Base-by-base conservation (phyloP, 768 basidiomycete species). In the Boletus rubroflammeus region DNA sequence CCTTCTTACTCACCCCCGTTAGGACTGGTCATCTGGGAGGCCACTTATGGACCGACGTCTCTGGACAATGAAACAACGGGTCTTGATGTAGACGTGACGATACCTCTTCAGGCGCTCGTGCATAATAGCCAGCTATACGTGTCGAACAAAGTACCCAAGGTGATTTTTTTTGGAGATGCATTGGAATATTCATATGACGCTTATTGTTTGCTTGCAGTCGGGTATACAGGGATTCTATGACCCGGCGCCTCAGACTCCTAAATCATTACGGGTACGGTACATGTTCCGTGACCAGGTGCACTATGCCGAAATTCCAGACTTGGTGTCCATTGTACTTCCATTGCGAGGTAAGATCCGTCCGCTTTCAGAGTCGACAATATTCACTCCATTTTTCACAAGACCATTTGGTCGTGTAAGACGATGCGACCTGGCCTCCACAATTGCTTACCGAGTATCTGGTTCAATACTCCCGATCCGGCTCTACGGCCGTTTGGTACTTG, bases 211-310 rank as follows among this genome's bases (percentile, higher is more conserved):
- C 34, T 50, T 35, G 31, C 60, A 88, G 89, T 75, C 83, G 54
- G 80, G 83, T 26, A 76, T 96, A 38, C 85, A 90, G 64, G 93
- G 93, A n/a, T 93, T 97, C 75, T 85, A 82, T 65, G 93, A 96
- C 73, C 88, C 90, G 52, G 84, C 85, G 17, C 85, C 89, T 14
- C 83, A 82, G n/a, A 76, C 80, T 51, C 71, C 78, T 45, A 94
- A 95, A 74, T 74, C 75, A 6, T 73, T 94, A 48, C 77, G 82
- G 29, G 76, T 95, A 36, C 81, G 83, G 42, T 95, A 95, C 72
- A 72, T 80, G 44, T 97, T 95, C 77, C 78, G 80, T 63, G 84
- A 83, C 39, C 79, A 80, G 54, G 63, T 74, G 70, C 93, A 95
- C 66, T 88, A 84, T 63, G 83, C 85, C 66, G 90, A 92, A 66